Evolutionary conservation across 2,329 filamentous ascomycete genomes (phyloP).

Genomic region (Microsporum audouinii): DNA sequence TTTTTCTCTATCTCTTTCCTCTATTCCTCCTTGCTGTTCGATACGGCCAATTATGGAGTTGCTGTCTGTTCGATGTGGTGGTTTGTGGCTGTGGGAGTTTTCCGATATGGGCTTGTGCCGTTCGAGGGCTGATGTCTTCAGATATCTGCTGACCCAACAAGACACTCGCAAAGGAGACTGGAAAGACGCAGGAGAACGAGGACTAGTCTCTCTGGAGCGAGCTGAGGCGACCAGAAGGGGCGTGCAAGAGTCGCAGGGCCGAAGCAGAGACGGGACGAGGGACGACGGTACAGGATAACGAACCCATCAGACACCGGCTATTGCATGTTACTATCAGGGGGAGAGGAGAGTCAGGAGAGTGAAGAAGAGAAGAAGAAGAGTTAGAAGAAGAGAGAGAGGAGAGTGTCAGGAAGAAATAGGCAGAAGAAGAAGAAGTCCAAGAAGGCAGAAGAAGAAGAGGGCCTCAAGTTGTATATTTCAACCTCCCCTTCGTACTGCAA

Average conservation of each 20-base stretch:
- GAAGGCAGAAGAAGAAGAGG: constrained; percentile 16
- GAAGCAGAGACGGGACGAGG: constrained; percentile 36
- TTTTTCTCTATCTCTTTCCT: not conserved
- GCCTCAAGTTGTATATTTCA: no score
- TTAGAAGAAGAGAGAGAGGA: constrained; percentile 22
- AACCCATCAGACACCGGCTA: constrained; percentile 26
- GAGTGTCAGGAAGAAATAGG: not conserved
- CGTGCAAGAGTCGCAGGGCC: constrained; percentile 41
- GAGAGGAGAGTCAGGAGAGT: not conserved
- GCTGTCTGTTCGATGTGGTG: not conserved
- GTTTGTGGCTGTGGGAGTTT: not conserved
- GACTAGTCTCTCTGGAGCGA: constrained; percentile 15
- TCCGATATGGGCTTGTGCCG: not conserved
- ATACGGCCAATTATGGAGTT: not conserved
- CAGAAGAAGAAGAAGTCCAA: constrained; percentile 26
- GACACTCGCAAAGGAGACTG: no score
- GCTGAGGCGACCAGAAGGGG: constrained; percentile 34
- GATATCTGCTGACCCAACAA: no score
- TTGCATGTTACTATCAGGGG: constrained; percentile 23
- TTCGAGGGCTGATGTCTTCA: no score
- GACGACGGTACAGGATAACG: constrained; percentile 21
- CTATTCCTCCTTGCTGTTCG: not conserved
- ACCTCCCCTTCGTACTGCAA: not conserved
- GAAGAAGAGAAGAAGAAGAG: constrained; percentile 30
- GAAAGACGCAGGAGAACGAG: not conserved